Base-by-base conservation (phyloP, 768 basidiomycete species). In the Rhodotorula toruloides region DNA sequence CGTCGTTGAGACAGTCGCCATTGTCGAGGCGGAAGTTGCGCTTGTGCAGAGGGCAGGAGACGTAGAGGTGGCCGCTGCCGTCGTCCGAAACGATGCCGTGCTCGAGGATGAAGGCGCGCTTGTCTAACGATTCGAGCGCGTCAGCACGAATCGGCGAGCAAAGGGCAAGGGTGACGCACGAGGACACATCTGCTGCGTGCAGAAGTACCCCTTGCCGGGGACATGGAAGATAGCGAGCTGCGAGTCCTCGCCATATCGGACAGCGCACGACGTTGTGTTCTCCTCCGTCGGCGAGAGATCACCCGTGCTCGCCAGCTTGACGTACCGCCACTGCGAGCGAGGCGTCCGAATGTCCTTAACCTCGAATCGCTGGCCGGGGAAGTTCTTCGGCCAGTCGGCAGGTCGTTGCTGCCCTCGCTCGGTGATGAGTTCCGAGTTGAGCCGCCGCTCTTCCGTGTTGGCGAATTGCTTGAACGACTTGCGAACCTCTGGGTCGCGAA, bases 191-290 rank as follows among this genome's bases (percentile, higher is more conserved):
- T 88, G 86, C 74, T 88, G 87, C 4, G 84, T 85, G 2, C 85
- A 85, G 73, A 82, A 88, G 71, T 83, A 82, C 0, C 83, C 84
- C 48, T 81, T 79, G 2, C 78, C 77, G 0, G 86, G 84, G 29
- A 88, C 81, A 73, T 84, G 83, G 75, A 84, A 89, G 36, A 88
- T 79, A 2, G 87, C 87, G 10, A 89, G 77, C 73, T 87, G 86
- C 11, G 83, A 84, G 66, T 78, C 77, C 3, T 86, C 83, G 1
- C 84, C 84, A 65, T 85, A 85, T 59, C 84, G 83, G 44, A 86
- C 79, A 19, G 84, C 84, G n/a, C 73, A 79, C 31, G 79, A 81
- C 4, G 81, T 81, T 55, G 48, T 46, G 49, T 59, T 56, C 12
- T 53, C 22, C 27, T 70, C 37, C 29, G 65, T 60, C 0, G 82